Conservation (phyloP, 2,329 filamentous ascomycete genomes). For the Blastomyces emzantsi region DNA sequence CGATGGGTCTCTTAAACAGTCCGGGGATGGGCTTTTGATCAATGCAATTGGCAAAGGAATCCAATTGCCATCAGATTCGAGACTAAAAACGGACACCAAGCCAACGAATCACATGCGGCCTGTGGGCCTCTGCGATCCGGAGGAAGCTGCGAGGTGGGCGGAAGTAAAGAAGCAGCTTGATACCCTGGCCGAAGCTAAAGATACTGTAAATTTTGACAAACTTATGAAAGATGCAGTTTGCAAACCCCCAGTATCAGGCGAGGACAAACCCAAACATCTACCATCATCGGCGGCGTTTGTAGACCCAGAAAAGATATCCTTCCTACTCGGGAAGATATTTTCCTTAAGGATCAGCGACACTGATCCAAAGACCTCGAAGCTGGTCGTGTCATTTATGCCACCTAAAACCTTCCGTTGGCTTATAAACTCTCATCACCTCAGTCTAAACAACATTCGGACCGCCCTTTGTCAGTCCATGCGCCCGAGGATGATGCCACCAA, state of each 20-base stretch:
- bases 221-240: conserved; percentile 21
- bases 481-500: conserved; percentile 28
- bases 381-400: conserved; percentile 31
- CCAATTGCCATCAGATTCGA: conserved; percentile 24
- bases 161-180: conserved; percentile 25
- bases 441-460: conserved; percentile 31
- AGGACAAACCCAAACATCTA: conserved; percentile 18
- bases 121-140: conserved; percentile 26
- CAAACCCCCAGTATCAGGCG: conserved; percentile 18
- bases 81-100: conserved; percentile 23
- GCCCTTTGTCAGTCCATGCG: conserved; percentile 30
- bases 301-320: conserved; percentile 30
- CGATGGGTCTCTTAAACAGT: conserved; percentile 30
- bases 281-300: conserved; percentile 24
- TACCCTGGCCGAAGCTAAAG: conserved; percentile 21
- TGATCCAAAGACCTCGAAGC: conserved; percentile 21
- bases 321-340: conserved; percentile 35
- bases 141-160: conserved; percentile 30
- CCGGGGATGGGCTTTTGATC: conserved; percentile 33
- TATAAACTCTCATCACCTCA: conserved; percentile 31
- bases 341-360: conserved; percentile 18
- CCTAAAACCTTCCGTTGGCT: conserved; percentile 35
- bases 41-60: conserved; percentile 38
- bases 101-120: conserved; percentile 24
- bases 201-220: conserved; percentile 28